Evolutionary conservation across 2,329 filamentous ascomycete species (phyloP).

Genomic region (Chrysoporthe cubensis): DNA sequence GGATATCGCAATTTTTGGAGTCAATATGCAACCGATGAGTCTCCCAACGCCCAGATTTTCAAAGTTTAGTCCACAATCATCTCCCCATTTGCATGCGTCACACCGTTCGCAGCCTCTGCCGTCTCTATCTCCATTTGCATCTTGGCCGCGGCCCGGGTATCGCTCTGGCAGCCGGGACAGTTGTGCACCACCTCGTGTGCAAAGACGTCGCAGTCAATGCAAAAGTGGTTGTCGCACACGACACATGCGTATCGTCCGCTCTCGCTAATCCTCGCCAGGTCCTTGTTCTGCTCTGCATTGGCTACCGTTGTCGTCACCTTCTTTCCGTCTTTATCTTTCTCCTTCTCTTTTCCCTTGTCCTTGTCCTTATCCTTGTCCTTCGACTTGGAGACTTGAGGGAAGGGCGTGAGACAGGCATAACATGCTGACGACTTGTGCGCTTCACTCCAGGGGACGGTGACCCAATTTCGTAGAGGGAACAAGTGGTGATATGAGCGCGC

Average conservation of each 20-base stretch:
- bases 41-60: conserved; percentile 1
- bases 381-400: conserved; percentile 55
- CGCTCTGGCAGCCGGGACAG: conserved; percentile 83
- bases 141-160: conserved; percentile 40
- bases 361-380: conserved; percentile 30
- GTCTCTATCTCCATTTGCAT: conserved; percentile 4
- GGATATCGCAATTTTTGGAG: not conserved
- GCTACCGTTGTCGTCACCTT: conserved; percentile 8
- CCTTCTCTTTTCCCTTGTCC: conserved; percentile 26
- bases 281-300: conserved; percentile 32
- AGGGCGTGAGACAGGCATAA: conserved; percentile 75
- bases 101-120: conserved; percentile 19
- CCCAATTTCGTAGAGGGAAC: conserved; percentile 89
- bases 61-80: conserved; percentile 49
- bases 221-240: conserved; percentile 89
- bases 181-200: conserved; percentile 94
- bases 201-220: conserved; percentile 97
- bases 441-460: conserved; percentile 81
- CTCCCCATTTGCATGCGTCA: conserved; percentile 42
- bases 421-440: conserved; percentile 69
- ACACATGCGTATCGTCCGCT: conserved; percentile 87
- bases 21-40: not conserved
- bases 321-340: conserved; percentile 17
- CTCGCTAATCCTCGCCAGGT: conserved; percentile 73
- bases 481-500: conserved; percentile 93